Conservation (phyloP, 164 flowering plant species). For the Piper longum region DNA sequence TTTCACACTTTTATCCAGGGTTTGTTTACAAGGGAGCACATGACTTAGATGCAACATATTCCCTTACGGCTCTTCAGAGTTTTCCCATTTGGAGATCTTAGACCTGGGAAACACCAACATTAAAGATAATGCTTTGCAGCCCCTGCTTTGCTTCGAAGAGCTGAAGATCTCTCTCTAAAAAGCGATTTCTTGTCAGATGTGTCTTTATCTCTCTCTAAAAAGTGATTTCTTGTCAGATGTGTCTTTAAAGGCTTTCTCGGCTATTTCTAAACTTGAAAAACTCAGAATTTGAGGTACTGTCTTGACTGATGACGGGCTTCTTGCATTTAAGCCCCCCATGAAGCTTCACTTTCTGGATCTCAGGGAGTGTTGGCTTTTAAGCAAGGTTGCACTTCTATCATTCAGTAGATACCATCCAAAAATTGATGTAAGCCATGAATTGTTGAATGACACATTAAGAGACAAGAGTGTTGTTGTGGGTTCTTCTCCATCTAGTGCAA, state of each 20-base stretch:
- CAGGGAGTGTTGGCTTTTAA: constrained; percentile 80
- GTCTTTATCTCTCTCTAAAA: constrained; percentile 43
- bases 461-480: constrained; percentile 6
- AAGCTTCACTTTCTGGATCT: constrained; percentile 43
- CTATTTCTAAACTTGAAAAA: constrained; percentile 29
- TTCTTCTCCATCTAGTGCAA: constrained; percentile 18
- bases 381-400: constrained; percentile 28
- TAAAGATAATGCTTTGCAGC: constrained; percentile 35
- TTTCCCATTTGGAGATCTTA: constrained; percentile 37
- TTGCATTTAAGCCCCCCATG: constrained; percentile 41
- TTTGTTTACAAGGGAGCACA: constrained; percentile 12
- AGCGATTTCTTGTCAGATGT: constrained; percentile 45
- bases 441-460: constrained; percentile 6
- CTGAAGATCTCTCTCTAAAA: constrained; percentile 40
- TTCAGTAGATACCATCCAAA: constrained; percentile 42
- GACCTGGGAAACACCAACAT: constrained; percentile 50
- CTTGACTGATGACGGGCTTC: constrained; percentile 47
- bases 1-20: constrained; percentile 27
- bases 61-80: constrained; percentile 36
- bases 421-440: constrained; percentile 61
- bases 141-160: constrained; percentile 27
- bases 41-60: constrained; percentile 19
- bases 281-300: constrained; percentile 57
- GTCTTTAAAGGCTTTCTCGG: constrained; percentile 33
- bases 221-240: constrained; percentile 47